These are phyloP conservation scores for Ganoderma multipileum DNA, from an alignment of 1,284 basidiomycete genomes.

Conservation along the genomic window DNA sequence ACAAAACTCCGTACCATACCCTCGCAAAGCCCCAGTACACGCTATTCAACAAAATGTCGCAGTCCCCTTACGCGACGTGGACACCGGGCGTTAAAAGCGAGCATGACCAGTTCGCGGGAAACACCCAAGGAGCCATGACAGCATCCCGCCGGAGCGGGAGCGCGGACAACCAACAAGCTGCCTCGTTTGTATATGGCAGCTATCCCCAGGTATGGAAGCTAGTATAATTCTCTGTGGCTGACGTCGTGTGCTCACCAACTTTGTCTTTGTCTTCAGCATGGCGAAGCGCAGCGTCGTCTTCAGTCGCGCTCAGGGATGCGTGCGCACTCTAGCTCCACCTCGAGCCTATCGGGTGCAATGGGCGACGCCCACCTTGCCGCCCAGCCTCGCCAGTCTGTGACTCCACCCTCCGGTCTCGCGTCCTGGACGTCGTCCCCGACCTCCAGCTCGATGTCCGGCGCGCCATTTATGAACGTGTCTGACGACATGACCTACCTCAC, in stretches of 20 bases:
- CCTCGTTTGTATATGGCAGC: slow-evolving; percentile 31
- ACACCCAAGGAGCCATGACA: slow-evolving; percentile 28
- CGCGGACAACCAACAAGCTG: slow-evolving; percentile 39
- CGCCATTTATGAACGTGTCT: slow-evolving; percentile 19
- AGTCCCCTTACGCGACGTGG: slow-evolving; percentile 38
- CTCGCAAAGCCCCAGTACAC: slow-evolving; percentile 25
- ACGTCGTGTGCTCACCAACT: slow-evolving; percentile 2
- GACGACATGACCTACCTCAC: slow-evolving; percentile 30
- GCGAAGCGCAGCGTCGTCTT: slow-evolving; percentile 26
- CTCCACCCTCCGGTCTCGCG: slow-evolving; percentile 43
- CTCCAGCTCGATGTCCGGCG: slow-evolving; percentile 24
- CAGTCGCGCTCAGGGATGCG: slow-evolving; percentile 26
- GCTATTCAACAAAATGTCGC: slow-evolving; percentile 38
- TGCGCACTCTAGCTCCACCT: slow-evolving; percentile 41
- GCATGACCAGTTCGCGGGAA: slow-evolving; percentile 34
- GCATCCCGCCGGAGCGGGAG: slow-evolving; percentile 34
- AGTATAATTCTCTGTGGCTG: not conserved
- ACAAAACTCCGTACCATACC: slow-evolving; percentile 27
- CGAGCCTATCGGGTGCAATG: slow-evolving; percentile 70
- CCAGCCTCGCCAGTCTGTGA: slow-evolving; percentile 40
- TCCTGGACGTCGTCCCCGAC: slow-evolving; percentile 36
- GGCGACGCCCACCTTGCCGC: slow-evolving; percentile 55
- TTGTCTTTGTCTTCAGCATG: slow-evolving; percentile 9
- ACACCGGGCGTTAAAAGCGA: slow-evolving; percentile 35
- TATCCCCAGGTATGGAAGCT: slow-evolving; percentile 33